These are phyloP conservation scores for Neurospora sp. DNA, from an alignment of 495 filamentous ascomycete species.

Conservation along the genomic window DNA sequence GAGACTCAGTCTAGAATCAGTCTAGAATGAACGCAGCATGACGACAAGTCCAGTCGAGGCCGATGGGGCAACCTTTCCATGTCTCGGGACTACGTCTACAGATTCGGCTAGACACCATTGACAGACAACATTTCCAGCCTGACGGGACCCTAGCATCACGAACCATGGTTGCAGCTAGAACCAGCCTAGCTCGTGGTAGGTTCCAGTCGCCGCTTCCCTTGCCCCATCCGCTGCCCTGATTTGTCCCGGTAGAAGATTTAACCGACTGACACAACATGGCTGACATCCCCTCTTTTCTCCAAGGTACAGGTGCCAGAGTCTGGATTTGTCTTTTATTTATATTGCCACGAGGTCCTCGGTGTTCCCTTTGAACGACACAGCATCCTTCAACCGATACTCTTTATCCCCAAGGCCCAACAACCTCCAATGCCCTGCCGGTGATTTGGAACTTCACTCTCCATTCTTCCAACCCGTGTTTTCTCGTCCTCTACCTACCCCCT, in stretches of 20 bases:
- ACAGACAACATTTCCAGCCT: background rate
- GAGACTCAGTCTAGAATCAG: background rate
- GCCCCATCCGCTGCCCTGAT: background rate
- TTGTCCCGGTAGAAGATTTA: background rate
- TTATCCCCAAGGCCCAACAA: background rate
- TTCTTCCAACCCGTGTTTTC: background rate
- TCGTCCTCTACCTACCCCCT: background rate
- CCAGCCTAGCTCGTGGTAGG: background rate
- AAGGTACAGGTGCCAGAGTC: background rate
- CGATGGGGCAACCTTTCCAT: background rate
- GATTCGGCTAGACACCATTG: background rate
- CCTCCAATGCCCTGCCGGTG: background rate
- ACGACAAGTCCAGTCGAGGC: background rate
- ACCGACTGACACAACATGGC: background rate
- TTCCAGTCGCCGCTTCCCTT: background rate
- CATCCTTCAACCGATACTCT: background rate
- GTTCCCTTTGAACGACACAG: background rate
- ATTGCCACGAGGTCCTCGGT: background rate
- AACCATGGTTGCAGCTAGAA: background rate
- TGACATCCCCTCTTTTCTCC: background rate
- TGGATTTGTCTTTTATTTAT: background rate
- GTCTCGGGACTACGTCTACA: background rate
- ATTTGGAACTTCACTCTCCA: background rate
- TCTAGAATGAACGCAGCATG: background rate
- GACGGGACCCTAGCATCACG: background rate